A percentile compares a stretch with the other conserved stretches of the same genome.
phyloP scores from a whole-genome alignment of 148 eudicot genomes.

The Fallopia convolvulus region DNA sequence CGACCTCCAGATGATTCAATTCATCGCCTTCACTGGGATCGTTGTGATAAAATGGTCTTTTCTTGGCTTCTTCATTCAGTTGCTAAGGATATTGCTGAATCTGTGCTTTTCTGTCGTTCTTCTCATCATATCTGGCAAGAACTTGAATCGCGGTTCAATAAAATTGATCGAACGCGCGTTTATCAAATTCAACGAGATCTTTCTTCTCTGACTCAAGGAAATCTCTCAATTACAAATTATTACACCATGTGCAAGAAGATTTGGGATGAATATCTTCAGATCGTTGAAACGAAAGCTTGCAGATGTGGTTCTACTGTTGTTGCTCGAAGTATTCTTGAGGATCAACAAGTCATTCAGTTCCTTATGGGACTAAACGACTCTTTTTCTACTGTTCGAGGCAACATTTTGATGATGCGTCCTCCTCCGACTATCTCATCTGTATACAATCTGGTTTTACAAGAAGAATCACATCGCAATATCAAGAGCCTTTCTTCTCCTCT shows the following conservation, averaged over 20 bases:
- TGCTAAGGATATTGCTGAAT: not conserved
- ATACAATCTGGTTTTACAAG: no score
- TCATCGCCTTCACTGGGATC: not conserved
- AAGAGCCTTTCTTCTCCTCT: no score
- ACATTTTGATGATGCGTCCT: no score
- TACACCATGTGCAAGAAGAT: not conserved
- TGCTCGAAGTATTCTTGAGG: not conserved
- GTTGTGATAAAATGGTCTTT: not conserved
- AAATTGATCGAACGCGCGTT: not conserved
- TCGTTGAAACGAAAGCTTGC: not conserved
- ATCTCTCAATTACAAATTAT: no score
- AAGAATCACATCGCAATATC: no score
- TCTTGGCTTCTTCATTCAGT: not conserved
- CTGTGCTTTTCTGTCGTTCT: not conserved
- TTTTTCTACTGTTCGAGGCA: no score
- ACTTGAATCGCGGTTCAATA: not conserved
- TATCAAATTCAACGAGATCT: not conserved
- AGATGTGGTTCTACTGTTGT: not conserved
- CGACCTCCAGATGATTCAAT: not conserved
- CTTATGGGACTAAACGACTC: no score
- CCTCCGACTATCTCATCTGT: no score
- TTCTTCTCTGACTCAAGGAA: not conserved
- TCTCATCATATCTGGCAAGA: not conserved
- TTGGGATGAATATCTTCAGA: not conserved
- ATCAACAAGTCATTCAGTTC: no score